Evolutionary conservation across 164 flowering plant species (phyloP).

Genomic region (Magnolia changhungtana): DNA sequence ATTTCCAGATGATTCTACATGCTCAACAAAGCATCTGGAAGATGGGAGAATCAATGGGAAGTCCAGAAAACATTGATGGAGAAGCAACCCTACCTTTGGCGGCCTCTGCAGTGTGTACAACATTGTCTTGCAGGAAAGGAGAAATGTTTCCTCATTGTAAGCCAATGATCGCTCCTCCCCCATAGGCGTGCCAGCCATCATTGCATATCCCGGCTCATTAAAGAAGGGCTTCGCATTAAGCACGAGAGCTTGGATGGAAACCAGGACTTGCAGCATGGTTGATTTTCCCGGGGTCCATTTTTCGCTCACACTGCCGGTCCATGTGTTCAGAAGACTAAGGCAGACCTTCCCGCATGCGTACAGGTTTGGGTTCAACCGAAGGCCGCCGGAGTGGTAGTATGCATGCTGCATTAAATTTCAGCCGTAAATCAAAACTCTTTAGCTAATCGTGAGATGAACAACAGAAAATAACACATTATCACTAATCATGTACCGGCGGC

Average conservation of each 20-base stretch:
- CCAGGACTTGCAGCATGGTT: slow-evolving; percentile 77
- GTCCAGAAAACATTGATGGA: background rate
- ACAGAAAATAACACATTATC: background rate
- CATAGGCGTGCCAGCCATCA: slow-evolving; percentile 23
- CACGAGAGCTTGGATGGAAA: slow-evolving; percentile 85
- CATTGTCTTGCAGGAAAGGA: slow-evolving; percentile 70
- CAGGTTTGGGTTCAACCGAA: slow-evolving; percentile 79
- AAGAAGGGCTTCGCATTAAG: slow-evolving; percentile 80
- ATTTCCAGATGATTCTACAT: too few relatives aligned
- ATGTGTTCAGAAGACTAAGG: slow-evolving; percentile 88
- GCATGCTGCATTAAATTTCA: slow-evolving; percentile 46
- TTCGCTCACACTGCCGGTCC: slow-evolving; percentile 61
- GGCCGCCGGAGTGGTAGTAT: slow-evolving; percentile 76
- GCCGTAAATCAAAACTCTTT: slow-evolving; percentile 6
- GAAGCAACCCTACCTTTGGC: slow-evolving; percentile 53
- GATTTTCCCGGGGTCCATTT: slow-evolving; percentile 71
- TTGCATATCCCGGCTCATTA: slow-evolving; percentile 78
- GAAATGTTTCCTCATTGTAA: slow-evolving; percentile 65
- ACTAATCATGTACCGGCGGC: slow-evolving; percentile 66
- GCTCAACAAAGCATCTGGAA: too few relatives aligned
- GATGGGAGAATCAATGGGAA: background rate
- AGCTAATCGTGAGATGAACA: background rate
- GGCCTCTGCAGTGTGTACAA: slow-evolving; percentile 57
- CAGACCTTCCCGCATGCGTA: slow-evolving; percentile 83
- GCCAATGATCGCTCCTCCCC: slow-evolving; percentile 49